Evolutionary conservation across 768 basidiomycete genomes (phyloP).

Genomic region (Trametes elegans): DNA sequence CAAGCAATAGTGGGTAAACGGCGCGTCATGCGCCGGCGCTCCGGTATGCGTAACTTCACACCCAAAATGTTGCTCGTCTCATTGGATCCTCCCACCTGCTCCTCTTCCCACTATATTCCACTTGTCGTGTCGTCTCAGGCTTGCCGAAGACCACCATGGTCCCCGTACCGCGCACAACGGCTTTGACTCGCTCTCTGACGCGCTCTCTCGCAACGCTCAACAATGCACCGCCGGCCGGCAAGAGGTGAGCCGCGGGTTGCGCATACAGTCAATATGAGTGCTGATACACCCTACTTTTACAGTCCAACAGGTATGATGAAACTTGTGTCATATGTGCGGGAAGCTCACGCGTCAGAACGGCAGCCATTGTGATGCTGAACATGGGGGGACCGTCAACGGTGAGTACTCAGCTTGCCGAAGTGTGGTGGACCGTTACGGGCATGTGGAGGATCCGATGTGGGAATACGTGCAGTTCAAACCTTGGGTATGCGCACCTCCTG

Average conservation of each 20-base stretch:
- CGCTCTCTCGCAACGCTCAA: conserved; percentile 47
- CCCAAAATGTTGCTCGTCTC: conserved; percentile 12
- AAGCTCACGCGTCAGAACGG: background rate
- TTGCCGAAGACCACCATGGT: conserved; percentile 15
- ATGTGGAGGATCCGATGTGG: no score
- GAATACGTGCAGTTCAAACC: no score
- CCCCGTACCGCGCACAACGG: conserved; percentile 21
- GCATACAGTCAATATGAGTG: background rate
- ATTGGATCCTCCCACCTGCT: conserved; percentile 17
- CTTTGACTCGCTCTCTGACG: conserved; percentile 30
- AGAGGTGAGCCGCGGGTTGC: no score
- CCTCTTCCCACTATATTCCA: background rate
- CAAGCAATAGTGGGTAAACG: background rate
- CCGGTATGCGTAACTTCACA: conserved; percentile 10
- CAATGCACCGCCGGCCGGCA: conserved; percentile 36
- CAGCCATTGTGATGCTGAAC: conserved; percentile 94
- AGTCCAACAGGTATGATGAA: conserved; percentile 28
- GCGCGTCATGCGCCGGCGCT: background rate
- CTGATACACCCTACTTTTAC: background rate
- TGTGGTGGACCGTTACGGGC: no score
- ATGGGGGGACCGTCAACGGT: conserved; percentile 98
- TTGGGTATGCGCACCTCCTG: no score
- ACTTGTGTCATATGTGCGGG: background rate
- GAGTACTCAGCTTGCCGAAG: conserved; percentile 30
- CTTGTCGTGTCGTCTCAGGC: background rate